Conservation (phyloP, 78 protist species). For the slime mould (Dictyostelium discoideum) region DNA sequence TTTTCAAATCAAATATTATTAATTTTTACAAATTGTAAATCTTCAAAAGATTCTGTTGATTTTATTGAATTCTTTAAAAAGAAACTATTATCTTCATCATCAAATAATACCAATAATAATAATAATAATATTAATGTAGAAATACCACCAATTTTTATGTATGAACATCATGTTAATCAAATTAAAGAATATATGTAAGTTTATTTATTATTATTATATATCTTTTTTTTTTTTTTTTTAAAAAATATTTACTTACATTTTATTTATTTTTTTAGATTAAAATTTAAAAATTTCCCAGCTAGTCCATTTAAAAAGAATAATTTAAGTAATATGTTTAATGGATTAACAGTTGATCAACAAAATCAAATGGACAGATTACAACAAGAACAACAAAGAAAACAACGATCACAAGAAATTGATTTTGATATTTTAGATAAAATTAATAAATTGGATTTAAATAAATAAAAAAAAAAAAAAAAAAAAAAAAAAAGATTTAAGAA, state of each 20-base stretch:
- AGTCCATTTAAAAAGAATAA: neutral
- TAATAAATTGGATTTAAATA: conserved; percentile 7
- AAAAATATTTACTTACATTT: neutral
- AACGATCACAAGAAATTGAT: conserved; percentile 3
- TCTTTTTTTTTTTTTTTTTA: neutral
- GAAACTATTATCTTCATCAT: neutral
- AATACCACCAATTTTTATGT: conserved; percentile 1
- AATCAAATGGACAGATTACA: neutral
- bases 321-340: neutral
- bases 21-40: conserved; percentile 2
- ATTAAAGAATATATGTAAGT: conserved; percentile 5
- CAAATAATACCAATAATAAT: neutral
- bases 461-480: neutral
- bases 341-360: neutral
- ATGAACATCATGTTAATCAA: neutral
- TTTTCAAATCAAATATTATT: neutral
- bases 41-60: neutral
- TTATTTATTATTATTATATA: neutral
- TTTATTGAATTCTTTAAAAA: conserved; percentile 2
- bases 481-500: too few species aligned
- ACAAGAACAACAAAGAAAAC: neutral
- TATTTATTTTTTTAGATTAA: neutral
- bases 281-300: neutral
- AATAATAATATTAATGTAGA: neutral
- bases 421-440: conserved; percentile 10